Conservation (phyloP, 139 green algal species). For the Ettlia oleoabundans region DNA sequence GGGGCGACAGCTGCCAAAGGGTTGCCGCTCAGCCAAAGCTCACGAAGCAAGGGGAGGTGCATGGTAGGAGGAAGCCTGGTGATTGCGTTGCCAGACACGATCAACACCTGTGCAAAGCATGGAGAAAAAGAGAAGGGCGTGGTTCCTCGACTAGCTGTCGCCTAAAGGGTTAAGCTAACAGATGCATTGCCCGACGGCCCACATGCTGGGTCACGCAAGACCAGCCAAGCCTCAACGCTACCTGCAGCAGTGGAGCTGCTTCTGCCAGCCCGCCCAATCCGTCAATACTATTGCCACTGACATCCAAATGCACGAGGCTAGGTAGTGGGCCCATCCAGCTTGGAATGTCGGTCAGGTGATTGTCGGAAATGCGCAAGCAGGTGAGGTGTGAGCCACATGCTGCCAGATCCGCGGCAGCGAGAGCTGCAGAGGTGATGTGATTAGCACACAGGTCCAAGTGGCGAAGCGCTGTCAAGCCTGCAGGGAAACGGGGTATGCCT, state of each 20-base stretch:
- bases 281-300: neutral
- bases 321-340: constrained; percentile 3
- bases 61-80: constrained; percentile 1
- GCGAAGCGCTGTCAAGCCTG: neutral
- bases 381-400: neutral
- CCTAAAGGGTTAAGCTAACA: too few species aligned
- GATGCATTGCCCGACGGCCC: too few species aligned
- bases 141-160: too few species aligned
- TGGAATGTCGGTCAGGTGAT: neutral
- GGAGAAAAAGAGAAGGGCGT: neutral
- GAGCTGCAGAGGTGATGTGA: neutral
- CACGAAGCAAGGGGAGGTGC: constrained; percentile 26
- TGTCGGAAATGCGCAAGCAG: neutral
- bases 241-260: constrained; percentile 13
- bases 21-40: constrained; percentile 32
- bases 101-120: neutral
- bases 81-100: neutral
- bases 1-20: neutral
- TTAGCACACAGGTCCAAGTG: constrained; percentile 17
- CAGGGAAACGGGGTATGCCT: too few species aligned
- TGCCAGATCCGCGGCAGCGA: neutral
- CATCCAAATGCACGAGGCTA: constrained; percentile 18
- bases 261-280: constrained; percentile 12
- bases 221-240: too few species aligned
- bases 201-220: too few species aligned